Base-by-base conservation (phyloP, 2,329 filamentous ascomycete species). In the Aspergillus felis region DNA sequence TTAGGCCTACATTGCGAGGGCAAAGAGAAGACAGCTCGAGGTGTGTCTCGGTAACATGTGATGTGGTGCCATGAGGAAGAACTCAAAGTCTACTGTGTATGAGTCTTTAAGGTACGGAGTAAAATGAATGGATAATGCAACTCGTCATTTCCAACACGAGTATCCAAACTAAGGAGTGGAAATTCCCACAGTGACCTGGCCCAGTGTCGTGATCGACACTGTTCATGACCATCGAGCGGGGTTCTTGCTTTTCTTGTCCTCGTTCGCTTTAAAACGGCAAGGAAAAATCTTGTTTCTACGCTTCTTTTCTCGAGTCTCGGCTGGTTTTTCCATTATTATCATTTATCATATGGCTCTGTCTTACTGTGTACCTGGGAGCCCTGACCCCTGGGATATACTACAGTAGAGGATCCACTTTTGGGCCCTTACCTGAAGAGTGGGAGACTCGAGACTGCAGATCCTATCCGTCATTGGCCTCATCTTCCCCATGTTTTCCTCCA, bases 41-140 rank as follows among this genome's bases (percentile, higher is more conserved):
- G 41, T 49, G 27, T 50, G 50, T 46, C 53, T 64, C 63, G 60
- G 61, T 53, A 60, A 47, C 60, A 64, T 65, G 61, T 65, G 63
- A 65, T 41, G 9, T 47, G 32, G 7, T 24, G 25, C 27, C 28
- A 35, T 22, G n/a, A 42, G 38, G 17, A 20, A 22, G 32, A 6
- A 17, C 14, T 35, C 32, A 35, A 17, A 35, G 17, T 35, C 14
- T 17, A n/a, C n/a, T n/a, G n/a, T n/a, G n/a, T n/a, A 17, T 6
- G 6, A 10, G n/a, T 12, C 41, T 42, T 42, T 10, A 14, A 14
- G 29, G 29, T 22, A 22, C 22, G 22, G 22, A 22, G 22, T 12
- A 14, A 14, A 35, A 35, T 35, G 12, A 14, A 35, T 25, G 24
- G 4, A 25, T 25, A 25, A 22, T 22, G 22, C 32, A 35, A 35